Evolutionary conservation across 2,329 filamentous ascomycete genomes (phyloP), one percentile per base, ranked within the genome.

Genomic region (Hymenoscyphus fraxineus): DNA sequence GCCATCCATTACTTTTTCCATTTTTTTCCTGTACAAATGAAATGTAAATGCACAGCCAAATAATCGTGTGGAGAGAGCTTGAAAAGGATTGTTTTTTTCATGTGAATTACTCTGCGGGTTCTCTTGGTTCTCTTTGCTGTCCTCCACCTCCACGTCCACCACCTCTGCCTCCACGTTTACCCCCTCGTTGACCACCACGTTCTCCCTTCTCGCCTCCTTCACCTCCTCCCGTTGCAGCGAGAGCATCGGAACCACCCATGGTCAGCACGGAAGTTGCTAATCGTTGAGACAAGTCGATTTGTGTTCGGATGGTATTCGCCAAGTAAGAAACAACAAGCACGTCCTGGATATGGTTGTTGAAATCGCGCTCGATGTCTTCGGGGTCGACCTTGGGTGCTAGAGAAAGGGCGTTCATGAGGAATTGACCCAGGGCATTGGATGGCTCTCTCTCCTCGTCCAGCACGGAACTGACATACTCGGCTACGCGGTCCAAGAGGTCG

Each of bases 321-420:
- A 99, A 86, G 83, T 99, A 99, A 71, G 93, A 96, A 73, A 99
- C 93, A 78, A 98, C 93, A 71, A 99, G 88, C 67, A 99, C 93
- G 78, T 99, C 95, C 82, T 99, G 95, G 79, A 99, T 93, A 82
- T 99, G 95, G 83, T 96, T 97, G 87, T 99, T 99, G 87, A 99
- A 99, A 83, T 98, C 93, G 77, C 90, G 86, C 84, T 99, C 95
- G 76, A 99, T 93, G 77, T 96, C 90, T 67, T 88, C 85, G 44
- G 89, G 83, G 74, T 97, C 92, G 67, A 98, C 95, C 85, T 98
- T 99, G 75, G 95, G 95, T 63, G 94, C 92, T 68, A 99, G 83
- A 58, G 91, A 93, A 68, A 99, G 86, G 47, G 94, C 89, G 78
- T 96, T 96, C 84, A 98, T 91, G 71, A 99, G 83, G 80, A 93